phyloP scores from a whole-genome alignment of 495 filamentous ascomycete species.

The Penicillium malachiteum region DNA sequence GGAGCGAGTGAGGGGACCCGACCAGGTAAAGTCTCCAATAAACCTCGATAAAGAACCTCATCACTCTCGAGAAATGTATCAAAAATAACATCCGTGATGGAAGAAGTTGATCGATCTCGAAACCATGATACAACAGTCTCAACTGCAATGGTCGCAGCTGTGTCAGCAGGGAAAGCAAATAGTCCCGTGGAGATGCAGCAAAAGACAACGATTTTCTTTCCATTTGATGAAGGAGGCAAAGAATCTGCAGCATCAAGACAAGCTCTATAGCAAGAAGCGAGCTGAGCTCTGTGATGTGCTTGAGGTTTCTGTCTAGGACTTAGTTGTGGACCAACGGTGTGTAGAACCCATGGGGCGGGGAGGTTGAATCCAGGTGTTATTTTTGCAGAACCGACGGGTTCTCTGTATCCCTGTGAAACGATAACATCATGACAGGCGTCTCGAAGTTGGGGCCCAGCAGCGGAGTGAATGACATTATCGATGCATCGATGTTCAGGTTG shows the following conservation, averaged over 20 bases:
- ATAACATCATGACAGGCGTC: constrained; percentile 22
- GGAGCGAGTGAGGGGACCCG: not conserved
- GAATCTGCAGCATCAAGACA: constrained; percentile 16
- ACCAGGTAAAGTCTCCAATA: not conserved
- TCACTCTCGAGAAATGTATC: constrained; percentile 22
- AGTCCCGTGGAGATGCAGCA: constrained; percentile 30
- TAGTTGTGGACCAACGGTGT: constrained; percentile 28
- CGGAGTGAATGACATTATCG: constrained; percentile 29
- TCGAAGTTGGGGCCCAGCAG: constrained; percentile 24
- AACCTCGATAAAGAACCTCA: constrained; percentile 12
- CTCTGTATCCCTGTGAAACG: constrained; percentile 8
- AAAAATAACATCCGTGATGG: constrained; percentile 25
- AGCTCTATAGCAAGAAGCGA: constrained; percentile 19
- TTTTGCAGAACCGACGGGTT: constrained; percentile 16
- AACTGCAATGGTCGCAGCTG: constrained; percentile 20
- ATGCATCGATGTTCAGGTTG: constrained; percentile 26
- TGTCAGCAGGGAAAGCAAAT: constrained; percentile 23
- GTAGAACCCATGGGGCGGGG: constrained; percentile 17
- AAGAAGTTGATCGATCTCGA: constrained; percentile 10
- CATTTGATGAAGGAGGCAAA: constrained; percentile 11
- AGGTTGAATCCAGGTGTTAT: constrained; percentile 25
- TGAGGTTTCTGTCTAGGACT: not conserved
- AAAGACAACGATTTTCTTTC: constrained; percentile 21
- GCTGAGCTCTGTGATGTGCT: constrained; percentile 3
- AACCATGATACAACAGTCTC: constrained; percentile 19